Evolutionary conservation across 306 rosid species (phyloP), one percentile per base, ranked within the genome.

Genomic region (Sicyos edulis): DNA sequence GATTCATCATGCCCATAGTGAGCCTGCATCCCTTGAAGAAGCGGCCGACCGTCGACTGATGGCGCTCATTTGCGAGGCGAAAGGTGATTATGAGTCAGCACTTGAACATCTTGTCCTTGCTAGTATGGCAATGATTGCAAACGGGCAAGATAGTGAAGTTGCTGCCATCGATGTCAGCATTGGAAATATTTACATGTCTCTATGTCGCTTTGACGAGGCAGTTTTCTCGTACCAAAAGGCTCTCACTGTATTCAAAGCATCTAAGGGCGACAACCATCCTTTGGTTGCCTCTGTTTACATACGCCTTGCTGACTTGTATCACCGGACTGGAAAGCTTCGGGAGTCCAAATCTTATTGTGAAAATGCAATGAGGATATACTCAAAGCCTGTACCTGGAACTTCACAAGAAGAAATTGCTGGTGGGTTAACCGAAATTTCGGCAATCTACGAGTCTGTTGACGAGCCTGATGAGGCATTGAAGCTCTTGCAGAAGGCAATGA

Each of bases 221-320:
- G 85, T 95, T 56, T 95, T 95, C 81, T 91, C 99, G 37, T 91
- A 95, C 78, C 99, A 95, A 86, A 95, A 95, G 86, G 99, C 99
- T 19, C 99, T 95, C 57, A 95, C 99, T 0, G 96, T 95, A 49
- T 89, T 95, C 72, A 95, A 95, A 77, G 78, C 97, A 24, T 80
- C 99, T 15, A 91, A 78, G 85, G 97, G 99, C 0, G 99, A 95
- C 60, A 95, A 89, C 79, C 99, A 95, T 71, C 95, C 99, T 60
- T 86, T 85, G 8, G 99, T 89, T 53, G 97, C 97, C 14, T 89
- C 95, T 29, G 96, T 95, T 24, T 89, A 89, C 53, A 96, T 95
- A 49, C 91, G 99, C 13, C 96, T 95, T 59, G 99, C 99, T 42
- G 99, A 95, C 79, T 78, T 95, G 63, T 95, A 95, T 77, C 97